Base-by-base conservation (phyloP, 495 filamentous ascomycete genomes). In the Annulohypoxylon stygium region DNA sequence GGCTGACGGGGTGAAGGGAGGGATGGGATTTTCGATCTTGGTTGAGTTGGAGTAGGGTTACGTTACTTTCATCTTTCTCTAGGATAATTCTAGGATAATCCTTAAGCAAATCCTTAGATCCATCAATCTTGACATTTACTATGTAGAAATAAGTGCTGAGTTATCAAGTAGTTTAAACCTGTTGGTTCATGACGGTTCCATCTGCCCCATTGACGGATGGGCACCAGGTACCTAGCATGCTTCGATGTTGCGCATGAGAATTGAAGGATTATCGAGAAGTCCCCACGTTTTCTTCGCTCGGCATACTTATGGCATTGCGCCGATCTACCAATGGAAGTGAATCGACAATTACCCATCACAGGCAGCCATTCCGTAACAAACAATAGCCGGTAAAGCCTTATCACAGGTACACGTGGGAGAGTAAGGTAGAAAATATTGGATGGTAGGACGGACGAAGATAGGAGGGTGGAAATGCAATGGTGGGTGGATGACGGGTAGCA, bases 381-480 rank as follows among this genome's bases (percentile, higher is more conserved):
- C 26, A 57, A 37, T 30, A 51, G 30, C 33, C 16, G 58, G 54
- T 45, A 39, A 54, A 45, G 57, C 25, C 39, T 30, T 43, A 14
- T 39, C 61, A 43, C n/a, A 48, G 18, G 47, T 55, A 74, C 66
- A 74, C 66, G 71, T 74, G 71, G 66, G 60, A 73, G 45, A 48
- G 34, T 50, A 41, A 62, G 60, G 47, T 11, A 47, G 53, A 66
- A 37, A 60, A 73, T 58, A 64, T 68, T 61, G 65, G 71, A 62
- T 60, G 59, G 59, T 11, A 9, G 34, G 47, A 66, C 34, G 47
- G 34, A 37, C 1, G 23, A 66, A 39, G 14, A 61, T 36, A 34
- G 39, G 45, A 55, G 33, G 45, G 45, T 48, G 12, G 36, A 36
- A 57, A 4, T 30, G 26, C 2, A 30, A 30, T 4, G 4, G 26